Base-by-base conservation (phyloP, 139 green algal genomes). In the Chlorella ohadii region DNA sequence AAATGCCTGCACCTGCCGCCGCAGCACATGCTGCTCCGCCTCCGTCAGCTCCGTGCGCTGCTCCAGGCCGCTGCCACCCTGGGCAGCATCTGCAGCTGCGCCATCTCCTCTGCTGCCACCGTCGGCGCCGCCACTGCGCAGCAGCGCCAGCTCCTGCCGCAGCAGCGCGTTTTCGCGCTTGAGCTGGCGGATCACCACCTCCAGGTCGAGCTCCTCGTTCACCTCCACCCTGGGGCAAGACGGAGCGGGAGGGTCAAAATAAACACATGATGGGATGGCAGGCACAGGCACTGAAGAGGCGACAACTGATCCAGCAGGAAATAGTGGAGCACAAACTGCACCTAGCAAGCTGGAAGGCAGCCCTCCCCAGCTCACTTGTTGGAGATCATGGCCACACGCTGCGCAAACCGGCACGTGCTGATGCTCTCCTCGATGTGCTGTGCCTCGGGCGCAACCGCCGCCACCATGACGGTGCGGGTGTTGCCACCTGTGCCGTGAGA, bases 171-270 rank as follows among this genome's bases (percentile, higher is more conserved):
- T 90, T 75, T 95, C 92, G 64, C 91, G 83, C 87, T 93, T 94
- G 9, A 98, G 89, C 2, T 93, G 87, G 39, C 85, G 80, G 65
- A 99, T 97, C 28, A 98, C 85, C 41, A 96, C 83, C 7, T 44
- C 76, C 17, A 94, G 94, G 87, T 98, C 96, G 27, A 97, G 28
- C 87, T 97, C 95, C 91, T 99, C 95, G 87, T 99, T 99, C 19
- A 97, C 81, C 27, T 85, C 82, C 39, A 95, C 90, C 91, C 95
- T 82, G 76, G 4, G 11, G 55, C 36, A 25, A 20, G 25, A 19
- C 13, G 0, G 39, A 17, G 41, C 13, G 63, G 33, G 67, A 51
- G 34, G 17, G 28, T 20, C 7, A 6, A 11, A 55, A 11, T 55
- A 55, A 11, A 11, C 44, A 55, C 44, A 55, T 55, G 44, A 11